phyloP scores from a whole-genome alignment of 106 monocot genomes.

The Narthecium ossifragum region DNA sequence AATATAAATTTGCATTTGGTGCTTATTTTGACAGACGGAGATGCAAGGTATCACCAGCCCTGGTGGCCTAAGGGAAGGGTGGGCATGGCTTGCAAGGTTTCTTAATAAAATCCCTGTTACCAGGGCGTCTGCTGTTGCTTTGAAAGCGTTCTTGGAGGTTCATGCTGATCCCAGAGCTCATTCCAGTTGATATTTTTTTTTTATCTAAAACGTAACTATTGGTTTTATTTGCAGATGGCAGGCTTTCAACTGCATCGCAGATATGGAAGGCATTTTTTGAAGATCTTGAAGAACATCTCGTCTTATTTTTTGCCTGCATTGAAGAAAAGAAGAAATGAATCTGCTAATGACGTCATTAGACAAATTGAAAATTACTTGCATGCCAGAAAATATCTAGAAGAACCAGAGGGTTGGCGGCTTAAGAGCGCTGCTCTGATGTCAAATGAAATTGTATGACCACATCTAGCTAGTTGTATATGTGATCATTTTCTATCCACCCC shows the following conservation, averaged over 20 bases:
- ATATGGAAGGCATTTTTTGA: constrained; percentile 69
- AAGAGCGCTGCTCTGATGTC: constrained; percentile 27
- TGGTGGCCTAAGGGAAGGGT: constrained; percentile 76
- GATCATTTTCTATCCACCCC: too few species aligned
- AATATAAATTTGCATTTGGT: not conserved
- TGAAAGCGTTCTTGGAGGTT: constrained; percentile 83
- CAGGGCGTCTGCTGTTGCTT: constrained; percentile 48
- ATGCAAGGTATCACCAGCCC: constrained; percentile 48
- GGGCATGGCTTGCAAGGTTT: constrained; percentile 91
- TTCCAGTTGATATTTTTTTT: not conserved
- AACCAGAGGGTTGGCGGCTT: constrained; percentile 65
- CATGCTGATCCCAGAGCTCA: not conserved
- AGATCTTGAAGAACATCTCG: constrained; percentile 49
- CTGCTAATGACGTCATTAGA: constrained; percentile 18
- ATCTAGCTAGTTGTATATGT: too few species aligned
- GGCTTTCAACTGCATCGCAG: constrained; percentile 55
- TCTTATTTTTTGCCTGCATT: constrained; percentile 45
- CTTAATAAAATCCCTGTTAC: constrained; percentile 61
- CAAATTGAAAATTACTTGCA: constrained; percentile 60
- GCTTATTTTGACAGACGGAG: constrained; percentile 49
- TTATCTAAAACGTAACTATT: not conserved
- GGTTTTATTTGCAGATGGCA: constrained; percentile 53
- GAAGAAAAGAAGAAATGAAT: constrained; percentile 34
- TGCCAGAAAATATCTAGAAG: constrained; percentile 28
- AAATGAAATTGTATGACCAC: constrained; percentile 15